A percentile compares a stretch with the other conserved stretches of the same genome.
Evolutionary conservation across 2,329 filamentous ascomycete species (phyloP).

Genomic region (Verticillium nonalfalfae): DNA sequence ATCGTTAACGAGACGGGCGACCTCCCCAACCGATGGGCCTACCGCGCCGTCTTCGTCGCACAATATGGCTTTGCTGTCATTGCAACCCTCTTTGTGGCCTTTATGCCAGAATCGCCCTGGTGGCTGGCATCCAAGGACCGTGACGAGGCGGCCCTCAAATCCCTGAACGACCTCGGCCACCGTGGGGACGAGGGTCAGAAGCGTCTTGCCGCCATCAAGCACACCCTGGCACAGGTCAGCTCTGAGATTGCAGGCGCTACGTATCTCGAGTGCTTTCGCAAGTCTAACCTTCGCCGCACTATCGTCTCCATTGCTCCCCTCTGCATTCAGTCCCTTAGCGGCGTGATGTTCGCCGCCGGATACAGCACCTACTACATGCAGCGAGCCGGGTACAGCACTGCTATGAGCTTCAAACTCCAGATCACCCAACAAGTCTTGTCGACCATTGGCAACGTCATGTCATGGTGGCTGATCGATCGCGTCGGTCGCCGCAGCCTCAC

Average conservation of each 20-base stretch:
- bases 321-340: slow-evolving; percentile 25
- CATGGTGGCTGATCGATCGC: slow-evolving; percentile 28
- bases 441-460: slow-evolving; percentile 31
- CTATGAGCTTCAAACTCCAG: slow-evolving; percentile 27
- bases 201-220: slow-evolving; percentile 20
- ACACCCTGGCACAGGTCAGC: slow-evolving; percentile 24
- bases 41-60: slow-evolving; percentile 23
- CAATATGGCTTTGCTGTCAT: slow-evolving; percentile 25
- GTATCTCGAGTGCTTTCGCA: slow-evolving; percentile 32
- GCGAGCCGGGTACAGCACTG: slow-evolving; percentile 11
- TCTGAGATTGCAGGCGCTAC: slow-evolving; percentile 28
- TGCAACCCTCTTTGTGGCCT: slow-evolving; percentile 21
- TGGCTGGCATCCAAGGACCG: slow-evolving; percentile 29
- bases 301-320: slow-evolving; percentile 29
- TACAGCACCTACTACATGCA: slow-evolving; percentile 18
- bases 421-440: slow-evolving; percentile 31
- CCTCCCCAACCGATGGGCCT: slow-evolving; percentile 22
- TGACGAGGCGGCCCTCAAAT: slow-evolving; percentile 24
- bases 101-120: slow-evolving; percentile 36
- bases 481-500: slow-evolving; percentile 28
- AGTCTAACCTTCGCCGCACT: slow-evolving; percentile 30
- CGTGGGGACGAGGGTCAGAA: slow-evolving; percentile 17
- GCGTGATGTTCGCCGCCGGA: slow-evolving; percentile 25
- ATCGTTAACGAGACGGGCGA: slow-evolving; percentile 23
- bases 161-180: slow-evolving; percentile 24